Evolutionary conservation across 2,329 filamentous ascomycete species (phyloP).

Genomic region (Pyrenochaeta sp.): DNA sequence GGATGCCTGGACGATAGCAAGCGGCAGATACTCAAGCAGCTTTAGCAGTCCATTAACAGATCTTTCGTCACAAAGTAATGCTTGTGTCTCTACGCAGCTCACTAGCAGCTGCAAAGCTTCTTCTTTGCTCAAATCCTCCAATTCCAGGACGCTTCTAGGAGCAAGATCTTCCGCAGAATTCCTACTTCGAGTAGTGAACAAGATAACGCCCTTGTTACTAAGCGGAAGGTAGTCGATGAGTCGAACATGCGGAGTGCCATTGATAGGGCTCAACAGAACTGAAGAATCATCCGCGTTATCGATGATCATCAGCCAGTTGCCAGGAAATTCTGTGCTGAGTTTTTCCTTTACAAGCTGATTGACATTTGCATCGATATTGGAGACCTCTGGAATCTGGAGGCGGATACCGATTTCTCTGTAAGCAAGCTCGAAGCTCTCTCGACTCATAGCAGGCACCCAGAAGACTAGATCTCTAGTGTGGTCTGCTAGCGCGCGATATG

Average conservation of each 20-base stretch:
- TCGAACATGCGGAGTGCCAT: not conserved
- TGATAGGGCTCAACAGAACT: slow-evolving; percentile 31
- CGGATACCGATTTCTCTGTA: slow-evolving; percentile 18
- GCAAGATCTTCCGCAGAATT: slow-evolving; percentile 17
- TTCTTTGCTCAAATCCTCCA: slow-evolving; percentile 27
- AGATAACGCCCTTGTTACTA: slow-evolving; percentile 35
- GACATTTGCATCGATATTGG: slow-evolving; percentile 44
- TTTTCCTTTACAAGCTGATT: slow-evolving; percentile 46
- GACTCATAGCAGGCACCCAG: slow-evolving; percentile 24
- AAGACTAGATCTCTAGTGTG: slow-evolving; percentile 19
- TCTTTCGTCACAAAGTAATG: slow-evolving; percentile 14
- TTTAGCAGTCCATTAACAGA: slow-evolving; percentile 34
- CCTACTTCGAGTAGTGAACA: slow-evolving; percentile 39
- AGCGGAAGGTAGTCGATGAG: slow-evolving; percentile 42
- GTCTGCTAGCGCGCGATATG: slow-evolving; percentile 46
- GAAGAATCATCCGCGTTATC: slow-evolving; percentile 55
- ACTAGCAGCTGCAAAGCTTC: slow-evolving; percentile 18
- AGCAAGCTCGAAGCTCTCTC: slow-evolving; percentile 32
- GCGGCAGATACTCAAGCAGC: slow-evolving; percentile 21
- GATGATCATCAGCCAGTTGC: slow-evolving; percentile 54
- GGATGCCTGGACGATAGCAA: slow-evolving; percentile 18
- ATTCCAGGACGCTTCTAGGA: slow-evolving; percentile 19
- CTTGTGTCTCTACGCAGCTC: slow-evolving; percentile 9
- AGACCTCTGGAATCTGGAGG: slow-evolving; percentile 17
- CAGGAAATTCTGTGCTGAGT: slow-evolving; percentile 34